These are phyloP conservation scores for Clonostachys byssicola DNA, from an alignment of 2,329 filamentous ascomycete species.

Conservation along the genomic window DNA sequence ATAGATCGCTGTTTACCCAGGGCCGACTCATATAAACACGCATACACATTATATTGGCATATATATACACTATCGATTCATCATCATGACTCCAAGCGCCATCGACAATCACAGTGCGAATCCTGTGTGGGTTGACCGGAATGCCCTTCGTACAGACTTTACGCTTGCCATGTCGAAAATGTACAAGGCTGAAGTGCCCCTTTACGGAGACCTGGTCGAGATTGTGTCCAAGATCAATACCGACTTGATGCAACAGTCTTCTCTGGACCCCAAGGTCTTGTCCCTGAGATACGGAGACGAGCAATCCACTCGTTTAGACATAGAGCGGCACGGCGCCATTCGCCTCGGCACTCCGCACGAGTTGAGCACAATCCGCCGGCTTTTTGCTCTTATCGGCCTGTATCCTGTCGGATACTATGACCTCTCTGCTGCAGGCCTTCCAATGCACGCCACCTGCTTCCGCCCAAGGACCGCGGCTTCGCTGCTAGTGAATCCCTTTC, in stretches of 20 bases:
- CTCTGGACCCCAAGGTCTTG: neutral
- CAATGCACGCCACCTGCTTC: slow-evolving; percentile 48
- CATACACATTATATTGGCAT: too few relatives aligned
- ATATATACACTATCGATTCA: too few relatives aligned
- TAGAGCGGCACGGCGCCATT: slow-evolving; percentile 40
- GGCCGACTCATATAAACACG: too few relatives aligned
- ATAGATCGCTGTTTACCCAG: too few relatives aligned
- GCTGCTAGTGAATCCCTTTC: slow-evolving; percentile 35
- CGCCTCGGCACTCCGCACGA: slow-evolving; percentile 39
- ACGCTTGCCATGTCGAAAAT: slow-evolving; percentile 24
- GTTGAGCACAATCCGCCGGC: slow-evolving; percentile 30
- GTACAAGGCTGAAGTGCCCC: slow-evolving; percentile 25
- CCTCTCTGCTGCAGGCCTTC: slow-evolving; percentile 37
- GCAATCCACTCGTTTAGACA: slow-evolving; percentile 6
- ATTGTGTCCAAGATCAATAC: slow-evolving; percentile 20
- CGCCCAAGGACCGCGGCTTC: slow-evolving; percentile 28
- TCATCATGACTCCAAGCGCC: too few relatives aligned
- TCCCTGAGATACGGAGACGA: neutral
- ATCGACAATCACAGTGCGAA: too few relatives aligned
- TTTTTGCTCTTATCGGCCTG: slow-evolving; percentile 43
- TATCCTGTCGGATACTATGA: slow-evolving; percentile 48
- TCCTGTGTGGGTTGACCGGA: slow-evolving; percentile 3
- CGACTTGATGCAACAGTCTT: neutral
- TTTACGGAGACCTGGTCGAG: slow-evolving; percentile 22
- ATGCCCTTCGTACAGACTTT: slow-evolving; percentile 16